Conservation (phyloP, 495 filamentous ascomycete species). For the Hypoxylon intermedium region DNA sequence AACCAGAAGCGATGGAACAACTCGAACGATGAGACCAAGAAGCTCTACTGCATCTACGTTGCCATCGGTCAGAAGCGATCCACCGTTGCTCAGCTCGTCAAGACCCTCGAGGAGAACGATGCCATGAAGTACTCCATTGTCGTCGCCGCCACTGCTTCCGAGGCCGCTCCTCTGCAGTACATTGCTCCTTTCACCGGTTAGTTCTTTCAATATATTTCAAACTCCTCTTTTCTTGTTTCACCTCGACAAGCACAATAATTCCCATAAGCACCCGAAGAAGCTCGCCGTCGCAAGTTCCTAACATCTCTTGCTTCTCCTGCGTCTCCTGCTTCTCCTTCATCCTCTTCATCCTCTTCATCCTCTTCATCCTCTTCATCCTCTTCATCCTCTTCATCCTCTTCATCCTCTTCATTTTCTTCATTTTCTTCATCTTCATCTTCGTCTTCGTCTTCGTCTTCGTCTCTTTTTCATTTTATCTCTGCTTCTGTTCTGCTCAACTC, state of each 20-base stretch:
- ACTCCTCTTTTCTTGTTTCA: neutral
- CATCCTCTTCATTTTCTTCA: neutral
- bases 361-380: no score
- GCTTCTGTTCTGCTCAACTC: neutral
- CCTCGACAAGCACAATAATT: constrained; percentile 45
- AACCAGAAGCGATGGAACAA: constrained; percentile 99
- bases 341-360: no score
- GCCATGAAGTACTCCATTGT: constrained; percentile 98
- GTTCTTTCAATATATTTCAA: constrained; percentile 4
- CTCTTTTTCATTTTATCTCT: neutral
- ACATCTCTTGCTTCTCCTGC: neutral
- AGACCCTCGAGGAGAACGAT: constrained; percentile 99
- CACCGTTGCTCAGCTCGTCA: constrained; percentile 97
- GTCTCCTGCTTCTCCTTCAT: no score
- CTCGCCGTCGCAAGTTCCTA: no score
- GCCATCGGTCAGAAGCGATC: constrained; percentile 99
- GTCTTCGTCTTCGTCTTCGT: no score
- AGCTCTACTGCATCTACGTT: constrained; percentile 99
- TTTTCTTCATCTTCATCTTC: neutral
- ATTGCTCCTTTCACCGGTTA: constrained; percentile 86
- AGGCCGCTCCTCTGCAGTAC: constrained; percentile 93
- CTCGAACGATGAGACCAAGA: constrained; percentile 86
- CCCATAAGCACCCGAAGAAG: no score
- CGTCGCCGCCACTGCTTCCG: constrained; percentile 96
- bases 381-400: neutral